Base-by-base conservation (phyloP, 352 stramenopile species). In the Phytophthora pluvialis region DNA sequence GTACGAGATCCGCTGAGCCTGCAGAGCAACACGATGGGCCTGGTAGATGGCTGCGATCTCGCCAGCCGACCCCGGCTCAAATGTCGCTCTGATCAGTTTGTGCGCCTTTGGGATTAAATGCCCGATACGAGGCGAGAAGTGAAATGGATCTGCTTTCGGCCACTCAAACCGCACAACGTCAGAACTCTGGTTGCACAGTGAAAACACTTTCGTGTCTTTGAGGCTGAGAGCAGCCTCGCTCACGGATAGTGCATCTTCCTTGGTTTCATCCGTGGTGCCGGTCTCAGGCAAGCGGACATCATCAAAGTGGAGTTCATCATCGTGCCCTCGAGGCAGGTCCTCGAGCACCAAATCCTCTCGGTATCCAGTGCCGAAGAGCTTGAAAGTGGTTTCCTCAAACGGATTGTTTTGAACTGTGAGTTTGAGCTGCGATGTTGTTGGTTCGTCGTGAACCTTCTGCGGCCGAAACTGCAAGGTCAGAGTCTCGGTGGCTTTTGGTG, bases 331-430 rank as follows among this genome's bases (percentile, higher is more conserved):
- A 13, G 88, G 88, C 12, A 98, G 72, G 31, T 97, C 88, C 54
- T 98, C 89, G 40, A 98, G 94, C 2, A 84, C 66, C 6, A 98
- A 60, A 42, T 96, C 88, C 58, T 97, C 89, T 60, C 70, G 73
- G 60, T 95, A 97, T 13, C 89, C 89, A 32, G 70, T 75, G 3
- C 93, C 93, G 0, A 65, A 62, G 15, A 98, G 57, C 43, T 79
- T 83, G 29, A 98, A 68, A 6, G 62, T 78, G 3, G 89, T 94
- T 12, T 96, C 86, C 54, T 97, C 93, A 57, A 97, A 98, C 13
- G 76, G 73, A 35, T 98, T 98, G 64, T 97, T 95, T 53, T 98
- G 80, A 1, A 98, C 91, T 0, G 77, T 91, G 18, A 98, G 81
- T 62, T 92, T 92, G 12, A 98, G 66, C 21, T 74, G 47, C 0